Evolutionary conservation across 2,329 filamentous ascomycete species (phyloP).

Genomic region (Fusarium xylarioides): DNA sequence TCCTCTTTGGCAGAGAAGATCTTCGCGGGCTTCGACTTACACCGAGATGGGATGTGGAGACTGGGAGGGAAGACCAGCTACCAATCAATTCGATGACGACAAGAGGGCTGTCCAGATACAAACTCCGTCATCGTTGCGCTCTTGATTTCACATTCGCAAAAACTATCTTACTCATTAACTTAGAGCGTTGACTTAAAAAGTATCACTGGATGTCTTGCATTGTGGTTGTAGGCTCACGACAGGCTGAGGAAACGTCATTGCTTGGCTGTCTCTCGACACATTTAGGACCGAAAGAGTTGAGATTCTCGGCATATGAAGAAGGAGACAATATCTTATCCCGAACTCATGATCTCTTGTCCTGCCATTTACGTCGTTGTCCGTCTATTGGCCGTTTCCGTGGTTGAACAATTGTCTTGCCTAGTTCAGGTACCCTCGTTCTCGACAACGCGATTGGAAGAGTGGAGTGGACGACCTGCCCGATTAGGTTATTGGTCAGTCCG

Average conservation of each 20-base stretch:
- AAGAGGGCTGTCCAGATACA: not conserved
- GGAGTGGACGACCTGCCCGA: constrained; percentile 22
- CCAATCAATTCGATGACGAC: not conserved
- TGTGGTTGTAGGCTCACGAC: not conserved
- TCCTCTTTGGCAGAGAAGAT: not conserved
- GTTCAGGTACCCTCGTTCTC: constrained; percentile 16
- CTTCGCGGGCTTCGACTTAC: not conserved
- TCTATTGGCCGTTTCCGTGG: not conserved
- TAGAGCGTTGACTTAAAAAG: not conserved
- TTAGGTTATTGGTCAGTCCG: constrained; percentile 9
- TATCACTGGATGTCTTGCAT: not conserved
- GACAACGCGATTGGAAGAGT: constrained; percentile 20
- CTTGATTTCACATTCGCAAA: not conserved
- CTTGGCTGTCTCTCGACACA: not conserved
- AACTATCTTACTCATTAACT: not conserved
- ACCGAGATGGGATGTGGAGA: constrained; percentile 3
- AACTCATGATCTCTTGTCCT: constrained; percentile 6
- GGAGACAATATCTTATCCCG: not conserved
- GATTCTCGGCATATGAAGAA: not conserved
- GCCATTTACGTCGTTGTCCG: constrained; percentile 13
- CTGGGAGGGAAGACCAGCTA: not conserved
- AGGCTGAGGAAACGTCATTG: constrained; percentile 2
- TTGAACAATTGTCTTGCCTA: constrained; percentile 10
- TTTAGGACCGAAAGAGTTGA: not conserved
- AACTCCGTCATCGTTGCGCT: not conserved